Evolutionary conservation across 768 basidiomycete species (phyloP), one percentile per base, ranked within the genome.

Genomic region (Naganishia kalamii): DNA sequence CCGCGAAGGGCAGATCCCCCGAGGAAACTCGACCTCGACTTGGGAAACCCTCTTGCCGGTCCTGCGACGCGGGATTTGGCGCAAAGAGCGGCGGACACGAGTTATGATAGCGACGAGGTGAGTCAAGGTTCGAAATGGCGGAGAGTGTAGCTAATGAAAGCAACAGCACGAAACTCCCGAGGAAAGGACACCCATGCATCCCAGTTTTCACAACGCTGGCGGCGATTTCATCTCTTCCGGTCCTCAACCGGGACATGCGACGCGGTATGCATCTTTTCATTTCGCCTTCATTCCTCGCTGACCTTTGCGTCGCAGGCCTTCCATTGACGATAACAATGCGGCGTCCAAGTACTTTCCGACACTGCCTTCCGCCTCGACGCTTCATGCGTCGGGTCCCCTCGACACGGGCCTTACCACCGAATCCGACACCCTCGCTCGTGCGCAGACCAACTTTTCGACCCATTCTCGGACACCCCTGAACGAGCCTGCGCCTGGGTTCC

Each of bases 381-480:
- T 63, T 13, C 15, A 62, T 32, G 19, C 60, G 2, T 3, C 60
- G 7, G 19, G 47, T 4, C 27, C 29, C 8, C 30, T 33, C 37
- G 32, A 17, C 30, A 46, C 51, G 19, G 43, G 41, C 23, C 40
- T 32, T 19, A 52, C 62, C 6, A 30, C 44, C 32, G 50, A 54
- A 40, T 27, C 60, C 2, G 43, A 52, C 27, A 30, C 21, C 33
- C 47, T 63, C 33, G 32, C 33, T 21, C 47, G 62, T 35, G 49
- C 47, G 0, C 49, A 50, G 30, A 63, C 48, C 33, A 51, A 63
- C 35, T 51, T 46, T 19, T 54, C 50, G 40, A 7, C 35, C 12
- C 63, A 64, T 64, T 64, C 63, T 3, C 63, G 51, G 21, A 43
- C 44, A 29, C 63, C 63, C n/a, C n/a, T 64, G 37, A 64, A 41